Percentiles rank a stretch among this genome's conserved stretches.
These are phyloP conservation scores for Postia placenta DNA, from an alignment of 768 basidiomycete genomes.

Conservation along the genomic window DNA sequence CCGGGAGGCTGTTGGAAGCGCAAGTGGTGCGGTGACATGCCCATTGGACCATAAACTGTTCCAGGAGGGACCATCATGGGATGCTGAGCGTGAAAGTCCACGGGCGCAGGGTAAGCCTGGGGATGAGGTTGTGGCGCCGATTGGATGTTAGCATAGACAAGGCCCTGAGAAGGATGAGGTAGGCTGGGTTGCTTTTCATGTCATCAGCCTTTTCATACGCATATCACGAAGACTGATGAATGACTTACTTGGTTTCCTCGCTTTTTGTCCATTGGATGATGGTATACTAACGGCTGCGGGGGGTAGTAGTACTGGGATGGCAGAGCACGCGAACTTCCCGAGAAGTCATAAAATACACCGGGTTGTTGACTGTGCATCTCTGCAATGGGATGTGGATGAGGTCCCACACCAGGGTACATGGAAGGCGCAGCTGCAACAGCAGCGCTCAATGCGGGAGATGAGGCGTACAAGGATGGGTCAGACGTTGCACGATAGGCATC, in stretches of 20 bases:
- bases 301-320: conserved; percentile 58
- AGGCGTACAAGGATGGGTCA: conserved; percentile 47
- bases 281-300: conserved; percentile 52
- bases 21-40: conserved; percentile 17
- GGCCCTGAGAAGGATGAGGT: conserved; percentile 25
- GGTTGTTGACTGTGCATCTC: conserved; percentile 43
- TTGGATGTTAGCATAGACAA: conserved; percentile 36
- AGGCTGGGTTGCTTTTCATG: neutral
- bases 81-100: conserved; percentile 45
- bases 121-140: conserved; percentile 38
- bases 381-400: conserved; percentile 35
- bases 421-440: conserved; percentile 34
- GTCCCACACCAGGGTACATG: conserved; percentile 43
- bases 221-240: too few species aligned
- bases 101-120: conserved; percentile 35
- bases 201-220: too few species aligned
- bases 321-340: conserved; percentile 38
- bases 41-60: conserved; percentile 39
- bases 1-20: conserved; percentile 22
- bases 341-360: conserved; percentile 55
- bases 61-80: conserved; percentile 39
- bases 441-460: conserved; percentile 38
- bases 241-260: conserved; percentile 44
- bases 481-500: conserved; percentile 43
- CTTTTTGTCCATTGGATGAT: conserved; percentile 57